Evolutionary conservation across 2,329 filamentous ascomycete species (phyloP), one percentile per base, ranked within the genome.

Genomic region (Phialophora macrospora): DNA sequence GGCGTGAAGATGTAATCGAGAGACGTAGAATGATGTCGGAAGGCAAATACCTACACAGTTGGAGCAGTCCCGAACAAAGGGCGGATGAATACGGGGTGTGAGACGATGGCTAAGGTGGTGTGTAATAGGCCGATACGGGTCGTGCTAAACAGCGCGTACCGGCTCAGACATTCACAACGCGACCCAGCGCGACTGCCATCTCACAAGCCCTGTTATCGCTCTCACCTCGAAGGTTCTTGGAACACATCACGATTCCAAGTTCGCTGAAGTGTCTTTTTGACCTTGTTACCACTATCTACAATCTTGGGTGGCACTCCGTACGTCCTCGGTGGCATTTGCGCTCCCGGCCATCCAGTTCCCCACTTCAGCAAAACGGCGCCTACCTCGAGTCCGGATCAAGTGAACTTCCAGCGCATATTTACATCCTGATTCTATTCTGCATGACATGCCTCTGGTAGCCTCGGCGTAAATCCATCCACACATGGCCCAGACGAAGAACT

Each of bases 401-500:
- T n/a, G 38, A n/a, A 44, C 17, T 44, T 44, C 17, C 38, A n/a
- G 38, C 38, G 38, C 38, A n/a, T n/a, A 6, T 44, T 44, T 17
- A 44, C 14, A n/a, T 8, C 38, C 17, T 5, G 6, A n/a, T 44
- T 3, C 38, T 2, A 26, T 24, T 28, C 24, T 26, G 22, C 28
- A 8, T 55, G 52, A 55, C 17, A 32, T 11, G 28, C n/a, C 28
- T 17, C 17, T 20, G n/a, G 28, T 28, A 28, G 20, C 17, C 34
- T 26, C 8, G 17, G 28, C 28, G 14, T 17, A n/a, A 11, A 12
- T 20, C 26, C n/a, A 11, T 24, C 28, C 11, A 38, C 32, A 22
- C 14, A 72, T 72, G 61, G 64, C 71, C 46, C 67, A 64, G 59
- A 69, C 64, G 54, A 72, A 71, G 57, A 66, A 61, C 46, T 30